These are phyloP conservation scores for Fusarium chlamydosporum DNA, from an alignment of 2,329 filamentous ascomycete genomes.

Conservation along the genomic window DNA sequence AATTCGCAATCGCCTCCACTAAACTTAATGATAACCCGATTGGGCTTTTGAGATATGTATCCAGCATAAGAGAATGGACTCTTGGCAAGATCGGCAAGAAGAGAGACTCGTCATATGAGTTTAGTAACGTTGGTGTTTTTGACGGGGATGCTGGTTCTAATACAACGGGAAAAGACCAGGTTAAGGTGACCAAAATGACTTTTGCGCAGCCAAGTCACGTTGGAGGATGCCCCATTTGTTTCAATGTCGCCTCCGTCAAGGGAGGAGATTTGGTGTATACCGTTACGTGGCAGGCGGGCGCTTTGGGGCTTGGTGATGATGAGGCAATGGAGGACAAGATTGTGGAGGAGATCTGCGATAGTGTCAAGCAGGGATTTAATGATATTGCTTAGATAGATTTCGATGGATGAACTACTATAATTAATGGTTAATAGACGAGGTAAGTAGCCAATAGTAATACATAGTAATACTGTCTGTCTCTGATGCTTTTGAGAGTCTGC, in stretches of 20 bases:
- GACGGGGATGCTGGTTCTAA: constrained; percentile 3
- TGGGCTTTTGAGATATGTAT: constrained; percentile 42
- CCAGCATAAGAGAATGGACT: constrained; percentile 46
- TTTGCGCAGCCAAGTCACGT: constrained; percentile 48
- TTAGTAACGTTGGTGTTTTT: constrained; percentile 47
- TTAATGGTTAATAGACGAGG: constrained; percentile 8
- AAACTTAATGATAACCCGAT: constrained; percentile 42
- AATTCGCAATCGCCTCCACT: constrained; percentile 28
- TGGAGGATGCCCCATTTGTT: constrained; percentile 36
- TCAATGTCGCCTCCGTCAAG: constrained; percentile 44
- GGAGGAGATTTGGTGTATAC: constrained; percentile 43
- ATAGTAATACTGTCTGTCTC: background rate
- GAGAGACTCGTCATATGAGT: constrained; percentile 44
- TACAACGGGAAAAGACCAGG: background rate
- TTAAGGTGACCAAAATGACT: constrained; percentile 39
- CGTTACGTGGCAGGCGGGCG: constrained; percentile 47
- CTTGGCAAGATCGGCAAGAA: constrained; percentile 39
- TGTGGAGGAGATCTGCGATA: constrained; percentile 40
- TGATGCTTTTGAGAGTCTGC: constrained; percentile 17
- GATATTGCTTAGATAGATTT: constrained; percentile 23
- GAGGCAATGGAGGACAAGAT: constrained; percentile 36
- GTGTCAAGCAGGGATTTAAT: constrained; percentile 34
- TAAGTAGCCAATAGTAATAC: background rate
- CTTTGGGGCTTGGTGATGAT: constrained; percentile 39
- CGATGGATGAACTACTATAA: background rate